Evolutionary conservation across 1,284 basidiomycete species (phyloP), one percentile per base, ranked within the genome.

Genomic region (Apiotrichum montevideense): DNA sequence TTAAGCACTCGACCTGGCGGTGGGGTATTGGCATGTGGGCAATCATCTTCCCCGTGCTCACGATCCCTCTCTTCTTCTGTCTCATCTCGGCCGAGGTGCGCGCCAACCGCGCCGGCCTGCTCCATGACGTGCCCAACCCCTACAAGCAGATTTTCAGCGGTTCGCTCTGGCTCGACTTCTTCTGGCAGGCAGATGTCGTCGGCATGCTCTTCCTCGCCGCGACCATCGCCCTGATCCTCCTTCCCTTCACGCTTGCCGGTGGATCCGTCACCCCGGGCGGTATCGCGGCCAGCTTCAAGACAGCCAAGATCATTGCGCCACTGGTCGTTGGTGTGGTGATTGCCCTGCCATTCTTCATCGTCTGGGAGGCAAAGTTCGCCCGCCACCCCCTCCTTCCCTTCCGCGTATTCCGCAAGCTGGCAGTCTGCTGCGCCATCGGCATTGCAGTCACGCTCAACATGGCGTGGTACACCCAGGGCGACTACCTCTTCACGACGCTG

Each of bases 21-120:
- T 78, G 75, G 74, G 77, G 73, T 52, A 71, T 76, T 42, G 74
- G 73, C 52, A 77, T 78, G 72, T 79, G 72, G 70, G 75, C 70
- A 5, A 77, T 79, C 63, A 77, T 79, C 59, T 75, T 75, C 66
- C 73, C 77, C 10, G 67, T 72, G 40, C 63, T 66, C 52, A 50
- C 67, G 14, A 43, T 77, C 21, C 74, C 76, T 4, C 66, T 79
- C 15, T 59, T 76, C 55, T 46, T 57, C 45, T 63, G 69, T 2
- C 64, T 79, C 46, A 48, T 69, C n/a, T 29, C 64, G 50, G 77
- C 74, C 3, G 62, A 69, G 51, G 55, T 62, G 53, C 56, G 68
- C 34, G 71, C 71, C n/a, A 50, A 52, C 29, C 7, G 15, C n/a
- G 33, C 35, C 1, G 59, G 59, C 3, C 52, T 55, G 9, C 65